phyloP scores from a whole-genome alignment of 1,284 basidiomycete genomes.

The Phenoliferia sp. region DNA sequence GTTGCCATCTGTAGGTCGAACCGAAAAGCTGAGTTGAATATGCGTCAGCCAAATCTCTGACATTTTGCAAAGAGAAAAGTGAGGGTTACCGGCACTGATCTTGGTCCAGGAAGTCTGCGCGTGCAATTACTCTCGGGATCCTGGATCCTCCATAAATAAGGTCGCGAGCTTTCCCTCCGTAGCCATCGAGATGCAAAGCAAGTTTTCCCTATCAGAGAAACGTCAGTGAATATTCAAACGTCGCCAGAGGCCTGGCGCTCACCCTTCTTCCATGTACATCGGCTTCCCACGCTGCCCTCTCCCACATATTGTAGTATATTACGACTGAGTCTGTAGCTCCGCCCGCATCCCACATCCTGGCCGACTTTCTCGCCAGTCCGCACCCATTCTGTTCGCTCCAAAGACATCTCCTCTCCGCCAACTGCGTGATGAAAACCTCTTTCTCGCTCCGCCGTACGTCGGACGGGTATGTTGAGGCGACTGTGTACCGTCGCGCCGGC shows the following conservation, averaged over 20 bases:
- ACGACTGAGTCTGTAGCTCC: conserved; percentile 49
- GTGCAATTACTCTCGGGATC: conserved; percentile 13
- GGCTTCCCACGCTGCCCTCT: conserved; percentile 59
- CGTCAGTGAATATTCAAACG: not conserved
- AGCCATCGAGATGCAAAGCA: conserved; percentile 17
- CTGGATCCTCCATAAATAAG: not conserved
- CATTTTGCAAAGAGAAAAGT: not conserved
- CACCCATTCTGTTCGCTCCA: conserved; percentile 53
- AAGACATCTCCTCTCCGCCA: conserved; percentile 73
- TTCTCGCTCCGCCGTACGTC: conserved; percentile 32
- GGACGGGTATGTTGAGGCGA: conserved; percentile 66
- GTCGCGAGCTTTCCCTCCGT: not conserved
- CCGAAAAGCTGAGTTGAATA: conserved; percentile 10
- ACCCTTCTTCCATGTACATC: conserved; percentile 71
- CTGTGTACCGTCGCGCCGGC: conserved; percentile 67
- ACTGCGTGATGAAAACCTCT: conserved; percentile 79
- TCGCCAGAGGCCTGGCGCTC: conserved; percentile 11
- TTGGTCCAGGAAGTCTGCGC: conserved; percentile 4
- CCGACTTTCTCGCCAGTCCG: conserved; percentile 65
- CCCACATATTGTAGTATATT: conserved; percentile 79
- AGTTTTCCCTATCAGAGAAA: conserved; percentile 16
- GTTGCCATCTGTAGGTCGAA: not conserved
- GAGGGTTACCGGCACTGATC: conserved; percentile 5
- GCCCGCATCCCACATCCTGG: conserved; percentile 31
- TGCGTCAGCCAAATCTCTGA: not conserved